These are phyloP conservation scores for Alternaria consortialis DNA, from an alignment of 2,329 filamentous ascomycete genomes.

Conservation along the genomic window DNA sequence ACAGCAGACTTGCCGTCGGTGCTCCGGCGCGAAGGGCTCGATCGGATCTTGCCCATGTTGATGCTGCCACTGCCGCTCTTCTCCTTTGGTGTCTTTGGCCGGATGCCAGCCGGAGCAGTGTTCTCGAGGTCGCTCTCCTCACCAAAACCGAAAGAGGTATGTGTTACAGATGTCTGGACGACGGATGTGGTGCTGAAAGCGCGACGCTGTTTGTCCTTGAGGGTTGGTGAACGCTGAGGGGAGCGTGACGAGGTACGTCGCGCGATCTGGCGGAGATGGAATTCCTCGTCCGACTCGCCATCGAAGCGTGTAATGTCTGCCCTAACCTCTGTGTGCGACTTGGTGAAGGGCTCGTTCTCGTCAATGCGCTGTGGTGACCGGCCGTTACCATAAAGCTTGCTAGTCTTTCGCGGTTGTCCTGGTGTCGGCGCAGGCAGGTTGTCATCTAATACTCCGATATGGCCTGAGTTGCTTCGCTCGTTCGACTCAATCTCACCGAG, in stretches of 20 bases:
- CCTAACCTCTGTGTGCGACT: slow-evolving; percentile 67
- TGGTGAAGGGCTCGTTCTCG: slow-evolving; percentile 63
- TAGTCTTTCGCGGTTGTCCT: slow-evolving; percentile 91
- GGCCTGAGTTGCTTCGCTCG: slow-evolving; percentile 57
- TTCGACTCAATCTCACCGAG: slow-evolving; percentile 95
- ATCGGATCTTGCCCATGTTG: slow-evolving; percentile 56
- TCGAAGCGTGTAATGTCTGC: slow-evolving; percentile 65
- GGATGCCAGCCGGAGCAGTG: slow-evolving; percentile 42
- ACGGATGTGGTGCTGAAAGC: slow-evolving; percentile 76
- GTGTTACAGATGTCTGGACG: slow-evolving; percentile 47
- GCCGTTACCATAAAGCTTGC: slow-evolving; percentile 73
- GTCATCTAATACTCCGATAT: slow-evolving; percentile 78
- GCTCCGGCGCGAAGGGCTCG: slow-evolving; percentile 56
- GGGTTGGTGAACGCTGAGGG: slow-evolving; percentile 65
- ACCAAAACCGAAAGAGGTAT: slow-evolving; percentile 44
- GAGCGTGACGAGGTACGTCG: slow-evolving; percentile 71
- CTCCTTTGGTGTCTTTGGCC: slow-evolving; percentile 57
- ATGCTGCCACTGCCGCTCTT: slow-evolving; percentile 55
- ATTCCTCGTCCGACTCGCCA: slow-evolving; percentile 82
- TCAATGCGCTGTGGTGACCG: slow-evolving; percentile 47
- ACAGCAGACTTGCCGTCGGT: slow-evolving; percentile 60
- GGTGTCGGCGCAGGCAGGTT: slow-evolving; percentile 95
- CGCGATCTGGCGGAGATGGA: slow-evolving; percentile 71
- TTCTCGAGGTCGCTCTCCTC: slow-evolving; percentile 61
- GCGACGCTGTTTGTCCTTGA: slow-evolving; percentile 71